Percentiles rank a stretch among this genome's conserved stretches.
Evolutionary conservation across 1,284 basidiomycete species (phyloP).

Genomic region (Waitea zeae): DNA sequence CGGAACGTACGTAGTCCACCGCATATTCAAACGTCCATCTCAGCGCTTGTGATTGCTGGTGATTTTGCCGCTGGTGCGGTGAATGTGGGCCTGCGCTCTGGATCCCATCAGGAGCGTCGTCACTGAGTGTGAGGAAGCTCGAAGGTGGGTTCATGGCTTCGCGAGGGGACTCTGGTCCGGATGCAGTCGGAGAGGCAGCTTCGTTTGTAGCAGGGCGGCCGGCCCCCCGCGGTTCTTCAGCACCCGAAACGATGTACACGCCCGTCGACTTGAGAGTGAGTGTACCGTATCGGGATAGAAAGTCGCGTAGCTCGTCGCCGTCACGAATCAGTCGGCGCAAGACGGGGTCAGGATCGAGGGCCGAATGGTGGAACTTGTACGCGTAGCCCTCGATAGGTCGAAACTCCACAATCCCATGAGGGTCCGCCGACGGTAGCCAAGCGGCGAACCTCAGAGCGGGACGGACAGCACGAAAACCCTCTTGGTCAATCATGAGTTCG

Average conservation of each 20-base stretch:
- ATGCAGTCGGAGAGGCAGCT: conserved; percentile 9
- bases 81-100: no score
- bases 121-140: no score
- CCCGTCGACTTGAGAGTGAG: conserved; percentile 50
- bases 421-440: conserved; percentile 17
- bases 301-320: conserved; percentile 48
- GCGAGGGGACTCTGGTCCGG: conserved; percentile 7
- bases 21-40: conserved; percentile 67
- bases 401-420: conserved; percentile 38
- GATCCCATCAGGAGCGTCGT: no score
- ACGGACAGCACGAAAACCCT: conserved; percentile 48
- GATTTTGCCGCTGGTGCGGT: no score
- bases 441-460: conserved; percentile 42
- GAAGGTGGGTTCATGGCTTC: conserved; percentile 15
- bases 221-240: conserved; percentile 23
- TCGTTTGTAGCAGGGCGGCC: conserved; percentile 2
- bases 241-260: conserved; percentile 53
- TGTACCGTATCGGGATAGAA: conserved; percentile 52
- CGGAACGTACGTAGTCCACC: conserved; percentile 36
- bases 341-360: conserved; percentile 49
- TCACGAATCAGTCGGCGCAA: conserved; percentile 48
- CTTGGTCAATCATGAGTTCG: conserved; percentile 66
- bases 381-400: conserved; percentile 34
- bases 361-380: conserved; percentile 54
- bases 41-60: no score